Evolutionary conservation across 257 asterid species (phyloP).

Genomic region (Anisodus acutangulus): DNA sequence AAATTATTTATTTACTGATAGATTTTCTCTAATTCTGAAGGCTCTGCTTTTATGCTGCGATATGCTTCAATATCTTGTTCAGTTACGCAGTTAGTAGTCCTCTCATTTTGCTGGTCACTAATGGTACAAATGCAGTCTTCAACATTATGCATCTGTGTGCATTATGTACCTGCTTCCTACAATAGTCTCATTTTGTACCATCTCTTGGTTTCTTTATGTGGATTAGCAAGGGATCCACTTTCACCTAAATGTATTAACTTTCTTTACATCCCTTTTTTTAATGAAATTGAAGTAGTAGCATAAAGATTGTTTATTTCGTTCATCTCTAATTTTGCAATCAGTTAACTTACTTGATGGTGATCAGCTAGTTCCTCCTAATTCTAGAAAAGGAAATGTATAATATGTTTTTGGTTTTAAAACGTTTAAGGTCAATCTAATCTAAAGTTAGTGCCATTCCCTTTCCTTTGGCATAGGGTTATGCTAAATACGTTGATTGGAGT

Average conservation of each 20-base stretch:
- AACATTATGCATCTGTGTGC: background rate
- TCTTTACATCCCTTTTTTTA: background rate
- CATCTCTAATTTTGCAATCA: background rate
- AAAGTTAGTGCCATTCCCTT: conserved; percentile 13
- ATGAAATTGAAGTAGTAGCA: background rate
- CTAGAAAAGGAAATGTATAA: background rate
- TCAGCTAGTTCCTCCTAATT: background rate
- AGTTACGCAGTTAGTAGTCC: background rate
- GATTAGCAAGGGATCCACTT: conserved; percentile 4
- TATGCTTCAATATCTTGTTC: background rate
- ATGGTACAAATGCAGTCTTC: background rate
- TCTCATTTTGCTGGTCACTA: background rate
- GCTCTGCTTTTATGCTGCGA: background rate
- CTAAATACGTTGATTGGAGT: conserved; percentile 93
- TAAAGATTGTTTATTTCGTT: background rate
- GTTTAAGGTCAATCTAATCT: background rate
- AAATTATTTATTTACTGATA: background rate
- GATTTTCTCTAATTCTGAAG: background rate
- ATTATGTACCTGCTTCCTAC: background rate
- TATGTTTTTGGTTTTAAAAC: background rate
- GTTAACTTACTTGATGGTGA: conserved; percentile 18
- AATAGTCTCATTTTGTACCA: background rate
- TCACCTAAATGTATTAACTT: background rate
- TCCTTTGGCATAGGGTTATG: conserved; percentile 68
- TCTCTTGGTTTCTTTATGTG: background rate